Conservation (phyloP, 345 rosid genomes). For the Sisymbrium altissimum region DNA sequence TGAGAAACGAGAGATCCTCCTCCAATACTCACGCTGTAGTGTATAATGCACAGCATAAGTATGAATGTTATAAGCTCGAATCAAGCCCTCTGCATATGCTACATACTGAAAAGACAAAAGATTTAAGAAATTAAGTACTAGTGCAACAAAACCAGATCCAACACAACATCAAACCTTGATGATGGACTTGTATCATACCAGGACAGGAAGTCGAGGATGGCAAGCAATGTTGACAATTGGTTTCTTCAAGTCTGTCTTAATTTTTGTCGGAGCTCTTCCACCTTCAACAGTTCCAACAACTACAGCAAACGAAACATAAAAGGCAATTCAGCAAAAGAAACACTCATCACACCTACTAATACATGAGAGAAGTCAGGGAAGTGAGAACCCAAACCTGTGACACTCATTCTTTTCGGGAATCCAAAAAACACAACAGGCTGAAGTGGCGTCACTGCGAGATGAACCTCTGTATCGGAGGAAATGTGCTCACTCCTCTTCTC, state of each 20-base stretch:
- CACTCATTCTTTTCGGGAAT: conserved; percentile 89
- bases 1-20: background rate
- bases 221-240: conserved; percentile 93
- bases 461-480: conserved; percentile 77
- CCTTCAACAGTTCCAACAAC: conserved; percentile 99
- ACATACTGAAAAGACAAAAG: conserved; percentile 64
- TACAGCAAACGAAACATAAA: conserved; percentile 25
- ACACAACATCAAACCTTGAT: background rate
- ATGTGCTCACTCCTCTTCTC: conserved; percentile 80
- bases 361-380: background rate
- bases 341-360: background rate
- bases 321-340: background rate
- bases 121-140: background rate
- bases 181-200: conserved; percentile 43
- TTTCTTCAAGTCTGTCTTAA: conserved; percentile 93
- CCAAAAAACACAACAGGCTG: conserved; percentile 97
- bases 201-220: conserved; percentile 95
- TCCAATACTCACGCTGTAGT: conserved; percentile 66
- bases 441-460: conserved; percentile 93
- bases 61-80: conserved; percentile 94
- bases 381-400: conserved; percentile 54
- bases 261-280: conserved; percentile 89
- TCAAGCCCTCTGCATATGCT: conserved; percentile 97
- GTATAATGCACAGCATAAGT: conserved; percentile 91
- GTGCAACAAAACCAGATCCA: conserved; percentile 1